These are phyloP conservation scores for Stagonosporopsis vannaccii DNA, from an alignment of 2,329 filamentous ascomycete genomes.

Conservation along the genomic window DNA sequence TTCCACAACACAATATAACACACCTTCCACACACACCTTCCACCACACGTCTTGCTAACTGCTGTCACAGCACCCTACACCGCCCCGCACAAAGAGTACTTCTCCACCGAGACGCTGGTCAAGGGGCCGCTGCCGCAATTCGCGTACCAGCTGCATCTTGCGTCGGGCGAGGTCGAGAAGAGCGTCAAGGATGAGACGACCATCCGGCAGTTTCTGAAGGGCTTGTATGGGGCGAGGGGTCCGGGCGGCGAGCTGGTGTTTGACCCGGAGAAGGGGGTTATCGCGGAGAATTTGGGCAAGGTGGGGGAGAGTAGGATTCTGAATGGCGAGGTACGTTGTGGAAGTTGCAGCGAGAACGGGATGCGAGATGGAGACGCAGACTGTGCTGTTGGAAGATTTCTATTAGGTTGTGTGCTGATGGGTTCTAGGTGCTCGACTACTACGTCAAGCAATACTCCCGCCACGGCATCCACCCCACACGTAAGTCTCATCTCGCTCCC, in stretches of 20 bases:
- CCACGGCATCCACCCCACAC: conserved; percentile 77
- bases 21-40: background rate
- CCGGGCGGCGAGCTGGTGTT: conserved; percentile 66
- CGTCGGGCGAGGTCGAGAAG: conserved; percentile 64
- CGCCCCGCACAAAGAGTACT: conserved; percentile 61
- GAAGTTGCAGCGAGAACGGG: background rate
- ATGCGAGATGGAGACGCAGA: background rate
- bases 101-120: conserved; percentile 67
- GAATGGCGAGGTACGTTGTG: conserved; percentile 61
- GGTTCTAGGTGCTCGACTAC: conserved; percentile 64
- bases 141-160: conserved; percentile 83
- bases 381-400: too few species aligned
- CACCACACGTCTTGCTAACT: background rate
- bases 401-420: conserved; percentile 62
- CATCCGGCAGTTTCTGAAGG: conserved; percentile 74
- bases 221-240: conserved; percentile 72
- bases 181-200: conserved; percentile 62
- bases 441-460: conserved; percentile 77
- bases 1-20: too few species aligned
- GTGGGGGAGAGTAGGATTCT: conserved; percentile 67
- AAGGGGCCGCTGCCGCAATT: conserved; percentile 70
- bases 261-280: conserved; percentile 65
- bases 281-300: conserved; percentile 68
- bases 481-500: conserved; percentile 47
- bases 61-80: conserved; percentile 62